Percentiles rank a stretch among this genome's conserved stretches.
These are phyloP conservation scores for Fermentozyma sake DNA, from an alignment of 1,139 yeast species.

Conservation along the genomic window DNA sequence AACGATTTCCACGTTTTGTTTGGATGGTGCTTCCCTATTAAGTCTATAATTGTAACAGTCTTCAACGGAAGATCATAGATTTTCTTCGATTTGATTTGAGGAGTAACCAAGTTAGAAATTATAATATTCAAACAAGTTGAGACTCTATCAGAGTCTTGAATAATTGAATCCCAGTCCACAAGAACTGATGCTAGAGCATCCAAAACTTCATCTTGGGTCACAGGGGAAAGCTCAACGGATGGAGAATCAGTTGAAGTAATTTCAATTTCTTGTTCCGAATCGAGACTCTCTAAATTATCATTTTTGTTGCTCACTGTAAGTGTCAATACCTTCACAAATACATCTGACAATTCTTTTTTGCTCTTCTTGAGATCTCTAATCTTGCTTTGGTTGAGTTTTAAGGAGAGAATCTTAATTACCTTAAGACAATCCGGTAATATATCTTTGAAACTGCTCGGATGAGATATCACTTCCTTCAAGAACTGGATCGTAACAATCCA, in stretches of 20 bases:
- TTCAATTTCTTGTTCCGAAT: slow-evolving; percentile 8
- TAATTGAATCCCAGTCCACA: slow-evolving; percentile 36
- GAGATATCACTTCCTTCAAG: slow-evolving; percentile 52
- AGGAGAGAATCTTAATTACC: slow-evolving; percentile 47
- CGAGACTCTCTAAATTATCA: slow-evolving; percentile 4
- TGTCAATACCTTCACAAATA: slow-evolving; percentile 52
- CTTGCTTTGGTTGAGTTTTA: slow-evolving; percentile 53
- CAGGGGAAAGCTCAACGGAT: slow-evolving; percentile 2
- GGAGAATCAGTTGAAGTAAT: slow-evolving; percentile 5
- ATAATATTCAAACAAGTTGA: slow-evolving; percentile 39
- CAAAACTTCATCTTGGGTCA: slow-evolving; percentile 33
- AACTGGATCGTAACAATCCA: slow-evolving; percentile 58
- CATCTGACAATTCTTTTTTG: slow-evolving; percentile 64
- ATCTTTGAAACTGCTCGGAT: slow-evolving; percentile 43
- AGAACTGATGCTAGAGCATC: slow-evolving; percentile 32
- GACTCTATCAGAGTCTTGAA: slow-evolving; percentile 52
- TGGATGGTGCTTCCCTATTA: slow-evolving; percentile 31
- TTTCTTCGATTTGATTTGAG: slow-evolving; percentile 40
- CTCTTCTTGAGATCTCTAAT: slow-evolving; percentile 58
- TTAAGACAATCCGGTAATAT: slow-evolving; percentile 51
- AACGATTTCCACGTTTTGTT: slow-evolving; percentile 49
- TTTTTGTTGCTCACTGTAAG: slow-evolving; percentile 17
- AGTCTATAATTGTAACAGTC: slow-evolving; percentile 35
- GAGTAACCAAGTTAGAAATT: slow-evolving; percentile 39
- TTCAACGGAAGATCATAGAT: slow-evolving; percentile 26